These are phyloP conservation scores for Gyromitra esculenta DNA, from an alignment of 2,329 filamentous ascomycete genomes.

Conservation along the genomic window DNA sequence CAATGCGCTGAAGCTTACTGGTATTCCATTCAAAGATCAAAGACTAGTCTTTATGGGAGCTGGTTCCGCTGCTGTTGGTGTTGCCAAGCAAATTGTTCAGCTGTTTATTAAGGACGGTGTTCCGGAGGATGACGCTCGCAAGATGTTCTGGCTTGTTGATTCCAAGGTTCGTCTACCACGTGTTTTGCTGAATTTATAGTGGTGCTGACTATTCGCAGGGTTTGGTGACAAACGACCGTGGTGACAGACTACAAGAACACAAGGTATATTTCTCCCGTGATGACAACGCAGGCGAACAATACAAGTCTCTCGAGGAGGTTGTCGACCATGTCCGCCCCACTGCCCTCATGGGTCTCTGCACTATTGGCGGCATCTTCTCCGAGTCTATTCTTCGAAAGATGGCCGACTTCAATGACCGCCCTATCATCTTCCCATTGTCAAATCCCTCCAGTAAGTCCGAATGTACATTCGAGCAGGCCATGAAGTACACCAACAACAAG, in stretches of 20 bases:
- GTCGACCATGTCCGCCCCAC: conserved; percentile 95
- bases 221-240: conserved; percentile 90
- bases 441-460: conserved; percentile 97
- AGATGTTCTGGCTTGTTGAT: conserved; percentile 97
- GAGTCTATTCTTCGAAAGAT: conserved; percentile 78
- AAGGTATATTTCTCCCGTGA: conserved; percentile 76
- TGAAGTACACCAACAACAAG: conserved; percentile 88
- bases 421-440: conserved; percentile 94
- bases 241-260: conserved; percentile 92
- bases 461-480: conserved; percentile 94
- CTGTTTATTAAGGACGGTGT: conserved; percentile 94
- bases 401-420: conserved; percentile 73
- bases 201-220: conserved; percentile 66
- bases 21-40: conserved; percentile 86
- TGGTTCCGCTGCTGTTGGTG: conserved; percentile 93
- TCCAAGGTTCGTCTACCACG: conserved; percentile 63
- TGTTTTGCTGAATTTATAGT: background rate
- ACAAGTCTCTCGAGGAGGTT: conserved; percentile 85
- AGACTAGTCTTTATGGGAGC: conserved; percentile 95
- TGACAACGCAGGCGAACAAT: conserved; percentile 73
- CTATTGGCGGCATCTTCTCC: conserved; percentile 93
- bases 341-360: conserved; percentile 91
- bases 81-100: conserved; percentile 96
- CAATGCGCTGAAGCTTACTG: conserved; percentile 76
- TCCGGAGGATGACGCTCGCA: conserved; percentile 83